Evolutionary conservation across 2,329 filamentous ascomycete genomes (phyloP).

Genomic region (Colletotrichum sp.): DNA sequence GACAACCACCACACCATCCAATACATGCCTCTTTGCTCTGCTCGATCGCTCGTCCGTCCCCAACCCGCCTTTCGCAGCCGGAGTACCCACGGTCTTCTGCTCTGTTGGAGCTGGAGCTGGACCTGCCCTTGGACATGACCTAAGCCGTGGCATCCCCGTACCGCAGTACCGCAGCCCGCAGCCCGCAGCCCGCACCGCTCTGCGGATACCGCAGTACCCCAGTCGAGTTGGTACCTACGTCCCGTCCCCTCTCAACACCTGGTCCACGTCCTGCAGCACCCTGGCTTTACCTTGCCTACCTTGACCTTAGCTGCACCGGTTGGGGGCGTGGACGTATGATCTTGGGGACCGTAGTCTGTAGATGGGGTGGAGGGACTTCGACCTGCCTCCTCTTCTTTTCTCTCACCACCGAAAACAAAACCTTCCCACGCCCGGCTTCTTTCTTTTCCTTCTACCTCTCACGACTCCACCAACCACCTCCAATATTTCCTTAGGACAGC

Average conservation of each 20-base stretch:
- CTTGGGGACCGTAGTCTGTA: not conserved
- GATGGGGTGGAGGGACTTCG: constrained; percentile 17
- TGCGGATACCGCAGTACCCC: constrained; percentile 19
- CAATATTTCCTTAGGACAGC: constrained; percentile 24
- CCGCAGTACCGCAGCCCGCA: not conserved
- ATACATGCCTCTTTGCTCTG: not conserved
- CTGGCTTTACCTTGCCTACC: not conserved
- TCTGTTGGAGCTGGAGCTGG: not conserved
- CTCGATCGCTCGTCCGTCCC: not conserved
- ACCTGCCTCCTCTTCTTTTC: constrained; percentile 25
- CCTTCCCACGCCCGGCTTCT: constrained; percentile 23
- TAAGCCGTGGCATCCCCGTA: not conserved
- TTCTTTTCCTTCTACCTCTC: constrained; percentile 34
- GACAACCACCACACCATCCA: not conserved
- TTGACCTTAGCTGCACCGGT: constrained; percentile 7
- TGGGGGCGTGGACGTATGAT: constrained; percentile 5
- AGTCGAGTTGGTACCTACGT: not conserved
- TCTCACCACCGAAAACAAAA: constrained; percentile 27
- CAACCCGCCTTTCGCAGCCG: not conserved
- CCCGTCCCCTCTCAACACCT: not conserved
- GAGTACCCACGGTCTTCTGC: not conserved
- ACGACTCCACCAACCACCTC: constrained; percentile 40
- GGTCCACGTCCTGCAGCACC: not conserved
- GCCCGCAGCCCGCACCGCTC: not conserved
- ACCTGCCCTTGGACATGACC: not conserved